phyloP scores from a whole-genome alignment of 139 green algal genomes.

The Coelastrella sp. region DNA sequence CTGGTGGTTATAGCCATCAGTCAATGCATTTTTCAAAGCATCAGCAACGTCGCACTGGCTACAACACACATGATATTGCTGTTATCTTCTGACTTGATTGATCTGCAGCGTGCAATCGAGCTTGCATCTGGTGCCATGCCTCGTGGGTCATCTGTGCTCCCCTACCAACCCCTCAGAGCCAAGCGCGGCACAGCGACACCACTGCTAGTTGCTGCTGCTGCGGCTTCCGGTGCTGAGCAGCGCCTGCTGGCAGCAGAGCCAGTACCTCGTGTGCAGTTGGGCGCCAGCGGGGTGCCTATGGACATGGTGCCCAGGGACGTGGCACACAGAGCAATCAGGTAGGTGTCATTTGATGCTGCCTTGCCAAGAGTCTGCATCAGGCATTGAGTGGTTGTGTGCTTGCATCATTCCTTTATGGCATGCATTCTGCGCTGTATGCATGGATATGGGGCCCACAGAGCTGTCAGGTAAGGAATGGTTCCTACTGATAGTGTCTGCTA shows the following conservation, averaged over 20 bases:
- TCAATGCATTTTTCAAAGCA: background rate
- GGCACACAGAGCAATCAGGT: background rate
- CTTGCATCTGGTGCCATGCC: background rate
- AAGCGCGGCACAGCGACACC: constrained; percentile 51
- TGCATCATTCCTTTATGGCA: no score
- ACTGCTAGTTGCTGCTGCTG: constrained; percentile 46
- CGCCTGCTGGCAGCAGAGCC: constrained; percentile 14
- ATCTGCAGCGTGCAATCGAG: constrained; percentile 27
- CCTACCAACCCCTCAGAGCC: constrained; percentile 36
- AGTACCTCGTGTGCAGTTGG: constrained; percentile 48
- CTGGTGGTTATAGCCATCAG: no score
- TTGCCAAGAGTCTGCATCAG: no score
- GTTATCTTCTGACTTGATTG: background rate
- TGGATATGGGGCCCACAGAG: background rate
- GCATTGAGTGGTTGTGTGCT: no score
- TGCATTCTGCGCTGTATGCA: no score
- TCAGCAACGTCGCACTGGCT: background rate
- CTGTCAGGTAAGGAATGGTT: background rate
- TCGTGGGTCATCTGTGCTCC: constrained; percentile 1
- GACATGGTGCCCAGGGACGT: constrained; percentile 21
- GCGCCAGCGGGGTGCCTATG: constrained; percentile 36
- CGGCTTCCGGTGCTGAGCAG: constrained; percentile 2
- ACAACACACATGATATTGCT: background rate
- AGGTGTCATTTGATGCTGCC: background rate
- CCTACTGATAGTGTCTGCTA: no score